phyloP scores from a whole-genome alignment of 2,329 filamentous ascomycete species.

The Talaromyces funiculosus region DNA sequence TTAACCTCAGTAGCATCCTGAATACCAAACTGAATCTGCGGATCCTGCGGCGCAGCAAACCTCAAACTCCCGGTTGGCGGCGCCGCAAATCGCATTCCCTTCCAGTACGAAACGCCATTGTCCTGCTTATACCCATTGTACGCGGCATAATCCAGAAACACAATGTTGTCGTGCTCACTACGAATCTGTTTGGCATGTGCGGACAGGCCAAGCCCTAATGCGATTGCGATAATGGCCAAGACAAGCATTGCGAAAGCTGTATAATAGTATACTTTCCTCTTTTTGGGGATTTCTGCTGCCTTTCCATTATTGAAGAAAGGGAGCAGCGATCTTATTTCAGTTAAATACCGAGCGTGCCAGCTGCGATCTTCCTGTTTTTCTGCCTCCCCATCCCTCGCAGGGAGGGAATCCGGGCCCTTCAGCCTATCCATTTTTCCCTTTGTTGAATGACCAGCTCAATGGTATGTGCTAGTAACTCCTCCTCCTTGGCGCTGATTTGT shows the following conservation, averaged over 20 bases:
- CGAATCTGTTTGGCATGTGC: not conserved
- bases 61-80: constrained; percentile 60
- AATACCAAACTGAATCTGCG: constrained; percentile 40
- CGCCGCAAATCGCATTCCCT: constrained; percentile 69
- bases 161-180: not conserved
- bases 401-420: not conserved
- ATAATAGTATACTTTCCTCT: not conserved
- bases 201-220: not conserved
- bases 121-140: constrained; percentile 54
- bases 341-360: not conserved
- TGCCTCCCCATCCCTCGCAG: not conserved
- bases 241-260: not conserved
- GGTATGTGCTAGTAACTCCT: not conserved
- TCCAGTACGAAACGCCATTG: constrained; percentile 63
- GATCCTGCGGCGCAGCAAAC: constrained; percentile 63
- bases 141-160: constrained; percentile 55
- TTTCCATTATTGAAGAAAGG: not conserved
- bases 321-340: not conserved
- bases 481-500: not conserved
- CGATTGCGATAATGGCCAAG: not conserved
- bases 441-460: not conserved
- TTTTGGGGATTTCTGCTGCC: not conserved
- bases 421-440: not conserved
- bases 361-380: not conserved
- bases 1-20: constrained; percentile 52